Evolutionary conservation across 2,329 filamentous ascomycete species (phyloP), one percentile per base, ranked within the genome.

Genomic region (Madurella fahalii): DNA sequence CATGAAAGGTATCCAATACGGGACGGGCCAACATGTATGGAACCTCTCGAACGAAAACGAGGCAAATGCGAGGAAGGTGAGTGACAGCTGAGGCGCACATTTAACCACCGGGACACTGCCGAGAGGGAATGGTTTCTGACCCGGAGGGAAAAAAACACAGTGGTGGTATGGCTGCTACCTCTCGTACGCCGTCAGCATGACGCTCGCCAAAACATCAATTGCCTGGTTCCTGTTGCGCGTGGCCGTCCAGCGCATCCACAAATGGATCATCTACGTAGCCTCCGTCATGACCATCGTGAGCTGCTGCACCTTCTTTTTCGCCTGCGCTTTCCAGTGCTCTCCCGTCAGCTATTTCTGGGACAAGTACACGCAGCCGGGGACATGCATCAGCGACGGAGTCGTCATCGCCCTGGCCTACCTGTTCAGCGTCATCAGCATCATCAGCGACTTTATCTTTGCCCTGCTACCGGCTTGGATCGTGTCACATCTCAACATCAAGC

Each of bases 391-490:
- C 30, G 59, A 68, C 5, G 68, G 73, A 2, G 69, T 78, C 50
- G 74, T 85, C 30, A 76, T 80, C 50, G 73, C 68, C 18, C 71
- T 83, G 32, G 78, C 75, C 5, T 80, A 80, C 53, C 64, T 78
- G 2, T 80, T 81, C 64, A 80, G 77, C 58, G 73, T 69, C 2
- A 70, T 74, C 20, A 77, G 74, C 40, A 75, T 78, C 37, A 64
- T 76, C 30, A 77, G 73, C 41, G 80, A 83, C 63, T 74, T 81
- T 48, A 75, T 74, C 0, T 72, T 80, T 50, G 78, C 77, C 5
- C 63, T 82, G 11, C 64, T 83, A 3, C 80, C 79, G 0, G 72
- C 79, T 9, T 77, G 78, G 56, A 69, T 86, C 3, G 72, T 85
- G 1, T 78, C 73, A 70, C 73, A 75, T 25, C 64, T 84, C 30